phyloP scores from a whole-genome alignment of 768 basidiomycete species.

The Harrya chromipes region DNA sequence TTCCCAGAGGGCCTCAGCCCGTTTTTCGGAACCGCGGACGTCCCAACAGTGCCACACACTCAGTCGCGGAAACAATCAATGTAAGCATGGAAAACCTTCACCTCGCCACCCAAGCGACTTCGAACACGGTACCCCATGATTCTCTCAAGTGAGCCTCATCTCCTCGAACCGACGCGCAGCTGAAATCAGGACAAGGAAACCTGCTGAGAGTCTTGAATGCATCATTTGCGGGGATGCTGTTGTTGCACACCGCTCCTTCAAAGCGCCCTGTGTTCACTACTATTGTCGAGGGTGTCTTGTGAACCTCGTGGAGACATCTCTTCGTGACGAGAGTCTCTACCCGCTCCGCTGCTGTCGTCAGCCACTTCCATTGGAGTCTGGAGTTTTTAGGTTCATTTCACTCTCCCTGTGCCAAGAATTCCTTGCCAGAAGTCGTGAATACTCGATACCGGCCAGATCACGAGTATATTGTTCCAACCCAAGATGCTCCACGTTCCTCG shows the following conservation, averaged over 20 bases:
- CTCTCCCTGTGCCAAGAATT: slow-evolving; percentile 30
- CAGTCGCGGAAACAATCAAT: not conserved
- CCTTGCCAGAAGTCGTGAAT: slow-evolving; percentile 45
- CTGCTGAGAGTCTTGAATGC: slow-evolving; percentile 25
- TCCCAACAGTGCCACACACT: not conserved
- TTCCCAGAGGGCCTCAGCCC: slow-evolving; percentile 3
- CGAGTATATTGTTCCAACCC: slow-evolving; percentile 51
- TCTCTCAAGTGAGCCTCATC: slow-evolving; percentile 2
- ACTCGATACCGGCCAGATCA: slow-evolving; percentile 36
- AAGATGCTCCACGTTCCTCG: slow-evolving; percentile 54
- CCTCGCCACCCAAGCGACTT: not conserved
- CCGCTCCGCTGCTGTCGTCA: slow-evolving; percentile 51
- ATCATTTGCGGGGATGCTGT: slow-evolving; percentile 41
- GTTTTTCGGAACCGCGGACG: not conserved
- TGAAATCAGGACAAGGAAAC: not conserved
- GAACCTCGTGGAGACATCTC: slow-evolving; percentile 39
- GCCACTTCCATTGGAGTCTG: slow-evolving; percentile 28
- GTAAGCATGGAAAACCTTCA: not conserved
- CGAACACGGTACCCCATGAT: not conserved
- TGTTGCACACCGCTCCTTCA: slow-evolving; percentile 24
- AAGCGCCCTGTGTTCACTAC: slow-evolving; percentile 42
- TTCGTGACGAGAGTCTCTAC: slow-evolving; percentile 49
- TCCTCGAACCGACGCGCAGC: not conserved
- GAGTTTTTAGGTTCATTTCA: slow-evolving; percentile 32
- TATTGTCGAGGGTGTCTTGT: slow-evolving; percentile 47